Base-by-base conservation (phyloP, 176 grass and related monocot genomes). In the Hordeum vulgare region DNA sequence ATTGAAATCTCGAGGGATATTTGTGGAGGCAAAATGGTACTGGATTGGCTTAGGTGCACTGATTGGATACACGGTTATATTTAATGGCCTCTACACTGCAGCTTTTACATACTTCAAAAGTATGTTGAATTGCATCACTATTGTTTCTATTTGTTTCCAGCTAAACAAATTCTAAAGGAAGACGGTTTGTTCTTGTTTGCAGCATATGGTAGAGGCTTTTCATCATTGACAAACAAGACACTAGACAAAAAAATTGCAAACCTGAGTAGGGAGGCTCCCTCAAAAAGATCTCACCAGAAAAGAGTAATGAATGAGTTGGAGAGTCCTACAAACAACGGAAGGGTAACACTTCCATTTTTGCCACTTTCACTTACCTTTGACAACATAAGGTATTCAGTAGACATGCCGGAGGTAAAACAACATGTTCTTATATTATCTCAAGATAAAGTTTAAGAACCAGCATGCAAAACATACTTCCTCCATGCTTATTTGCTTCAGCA, bases 291-390 rank as follows among this genome's bases (percentile, higher is more conserved):
- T 37, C 44, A 39, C 26, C 5, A 66, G 2, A 76, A 66, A 27
- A 40, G 6, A 84, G 61, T 76, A 62, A 29, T 15, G 21, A 51
- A 76, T 15, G 61, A 74, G 9, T 85, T 62, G 47, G 73, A 67
- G 84, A 87, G 74, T 24, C 82, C 66, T 62, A 35, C 42, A 9
- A 75, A 61, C 20, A 83, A n/a, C 33, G 53, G 33, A 85, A 86
- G 61, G 85, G 85, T 83, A 79, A 62, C 81, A 64, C 92, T 94
- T 75, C 87, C 89, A 75, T 89, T 91, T 83, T 34, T 71, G 25
- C 86, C 92, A 26, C 81, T 94, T 6, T 66, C 92, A 72, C 80
- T 94, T 57, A 83, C 81, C 58, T 94, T 94, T 79, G 60, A 85
- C 37, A 58, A 91, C 60, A 75, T 94, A 73, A 87, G 68, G 53